These are phyloP conservation scores for Paracamarosporium sp. DNA, from an alignment of 2,329 filamentous ascomycete genomes.

Conservation along the genomic window DNA sequence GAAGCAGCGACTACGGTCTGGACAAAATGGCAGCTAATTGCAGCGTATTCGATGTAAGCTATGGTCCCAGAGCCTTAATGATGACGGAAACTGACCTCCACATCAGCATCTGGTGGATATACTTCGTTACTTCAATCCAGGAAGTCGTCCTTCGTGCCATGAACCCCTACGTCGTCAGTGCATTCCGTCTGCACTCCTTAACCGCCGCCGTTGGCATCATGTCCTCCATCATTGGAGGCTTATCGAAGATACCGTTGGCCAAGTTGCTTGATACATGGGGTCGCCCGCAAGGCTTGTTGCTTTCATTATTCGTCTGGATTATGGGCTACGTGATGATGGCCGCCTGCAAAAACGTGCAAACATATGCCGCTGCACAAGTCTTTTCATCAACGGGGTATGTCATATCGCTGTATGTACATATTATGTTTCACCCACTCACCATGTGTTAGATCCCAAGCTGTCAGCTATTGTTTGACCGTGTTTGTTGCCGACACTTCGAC, in stretches of 20 bases:
- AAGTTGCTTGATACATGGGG: constrained; percentile 49
- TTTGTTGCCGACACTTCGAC: constrained; percentile 72
- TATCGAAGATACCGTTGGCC: constrained; percentile 43
- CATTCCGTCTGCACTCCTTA: constrained; percentile 37
- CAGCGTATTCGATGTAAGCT: constrained; percentile 41
- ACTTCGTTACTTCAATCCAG: constrained; percentile 54
- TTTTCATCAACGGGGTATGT: constrained; percentile 68
- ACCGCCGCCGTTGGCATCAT: constrained; percentile 41
- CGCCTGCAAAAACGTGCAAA: constrained; percentile 63
- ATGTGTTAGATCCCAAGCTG: not conserved
- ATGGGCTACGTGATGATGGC: constrained; percentile 68
- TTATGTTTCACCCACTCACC: too few species aligned
- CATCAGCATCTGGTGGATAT: constrained; percentile 50
- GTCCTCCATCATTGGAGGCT: constrained; percentile 40
- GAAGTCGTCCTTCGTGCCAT: constrained; percentile 46
- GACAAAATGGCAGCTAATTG: constrained; percentile 47
- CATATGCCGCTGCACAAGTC: constrained; percentile 68
- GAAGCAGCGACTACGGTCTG: constrained; percentile 52
- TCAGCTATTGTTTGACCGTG: constrained; percentile 62
- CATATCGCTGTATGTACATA: not conserved
- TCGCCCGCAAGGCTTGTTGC: constrained; percentile 40
- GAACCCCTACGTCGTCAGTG: constrained; percentile 44
- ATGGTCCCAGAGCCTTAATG: not conserved
- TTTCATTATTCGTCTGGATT: constrained; percentile 28
- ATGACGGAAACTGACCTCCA: not conserved